Evolutionary conservation across 495 filamentous ascomycete genomes (phyloP).

Genomic region (Lophiotrema nucula): DNA sequence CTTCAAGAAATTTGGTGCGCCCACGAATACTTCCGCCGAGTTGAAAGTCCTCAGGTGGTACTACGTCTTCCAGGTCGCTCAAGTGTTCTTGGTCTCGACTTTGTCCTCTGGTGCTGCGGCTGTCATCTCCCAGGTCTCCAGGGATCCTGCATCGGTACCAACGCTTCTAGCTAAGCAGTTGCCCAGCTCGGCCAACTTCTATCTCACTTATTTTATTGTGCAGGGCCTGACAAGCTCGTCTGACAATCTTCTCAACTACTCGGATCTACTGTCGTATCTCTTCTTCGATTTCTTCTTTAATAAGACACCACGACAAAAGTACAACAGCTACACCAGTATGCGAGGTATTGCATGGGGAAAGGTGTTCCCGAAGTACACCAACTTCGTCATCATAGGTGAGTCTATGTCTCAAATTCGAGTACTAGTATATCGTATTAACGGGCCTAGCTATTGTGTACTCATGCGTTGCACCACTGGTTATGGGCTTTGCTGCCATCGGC

Average conservation of each 20-base stretch:
- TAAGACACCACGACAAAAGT: slow-evolving; percentile 41
- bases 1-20: slow-evolving; percentile 30
- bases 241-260: slow-evolving; percentile 37
- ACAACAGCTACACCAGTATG: slow-evolving; percentile 35
- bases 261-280: slow-evolving; percentile 35
- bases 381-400: slow-evolving; percentile 41
- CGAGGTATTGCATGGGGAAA: slow-evolving; percentile 38
- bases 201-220: slow-evolving; percentile 44
- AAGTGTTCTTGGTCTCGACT: slow-evolving; percentile 44
- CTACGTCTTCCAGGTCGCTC: slow-evolving; percentile 43
- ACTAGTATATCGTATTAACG: slow-evolving; percentile 4
- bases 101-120: slow-evolving; percentile 40
- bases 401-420: background rate
- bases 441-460: slow-evolving; percentile 42
- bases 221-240: slow-evolving; percentile 39
- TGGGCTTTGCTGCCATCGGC: slow-evolving; percentile 42
- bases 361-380: slow-evolving; percentile 43
- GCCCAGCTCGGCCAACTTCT: slow-evolving; percentile 43
- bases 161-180: slow-evolving; percentile 36
- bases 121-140: slow-evolving; percentile 30
- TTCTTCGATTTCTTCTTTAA: slow-evolving; percentile 37
- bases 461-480: slow-evolving; percentile 43
- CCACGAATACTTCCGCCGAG: slow-evolving; percentile 39
- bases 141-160: slow-evolving; percentile 35
- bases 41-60: slow-evolving; percentile 41